Base-by-base conservation (phyloP, 169 alveolate genomes). In the Eimeria necatrix region DNA sequence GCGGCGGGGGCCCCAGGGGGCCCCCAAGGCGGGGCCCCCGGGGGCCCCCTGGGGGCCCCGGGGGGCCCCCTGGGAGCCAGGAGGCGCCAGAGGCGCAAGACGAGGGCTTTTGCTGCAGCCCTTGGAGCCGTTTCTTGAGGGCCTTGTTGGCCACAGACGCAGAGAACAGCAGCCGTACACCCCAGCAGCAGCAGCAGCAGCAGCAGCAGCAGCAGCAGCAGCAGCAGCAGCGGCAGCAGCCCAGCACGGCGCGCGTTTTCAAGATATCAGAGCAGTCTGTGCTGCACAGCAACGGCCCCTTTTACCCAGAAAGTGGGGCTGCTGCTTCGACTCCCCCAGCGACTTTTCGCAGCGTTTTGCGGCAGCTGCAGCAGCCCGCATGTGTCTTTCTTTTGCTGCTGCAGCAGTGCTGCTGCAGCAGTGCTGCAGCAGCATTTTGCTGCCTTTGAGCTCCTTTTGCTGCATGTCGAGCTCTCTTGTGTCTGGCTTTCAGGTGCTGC, bases 261-360 rank as follows among this genome's bases (percentile, higher is more conserved):
- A 59, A 80, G 61, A 85, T 85, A 5, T 53, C 93, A 46, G 93
- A 85, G 81, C 93, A 85, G 61, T 85, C 93, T 18, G 60, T 85
- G 32, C 93, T 85, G 22, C 81, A 85, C 81, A 85, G 93, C 93
- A 85, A 85, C 48, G 93, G 93, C 24, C 93, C 93, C n/a, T 85
- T 59, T 61, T 85, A 85, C 81, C 81, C 93, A 10, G 80, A 16
- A 20, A 85, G 93, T 85, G 46, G 24, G 93, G 59, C 73, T 4
- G 53, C 16, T 48, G 22, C 61, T 46, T 9, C 68, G 0, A 32
- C 41, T 32, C 41, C 41, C 41, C 0, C 41, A 32, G 41, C 41
- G 41, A 32, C 41, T 32, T 32, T 32, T 32, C 41, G 41, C 41
- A 32, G 41, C 41, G 41, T 32, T 32, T 32, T 32, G 41, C 41